Evolutionary conservation across 257 asterid genomes (phyloP).

Genomic region (Linaria vulgaris): DNA sequence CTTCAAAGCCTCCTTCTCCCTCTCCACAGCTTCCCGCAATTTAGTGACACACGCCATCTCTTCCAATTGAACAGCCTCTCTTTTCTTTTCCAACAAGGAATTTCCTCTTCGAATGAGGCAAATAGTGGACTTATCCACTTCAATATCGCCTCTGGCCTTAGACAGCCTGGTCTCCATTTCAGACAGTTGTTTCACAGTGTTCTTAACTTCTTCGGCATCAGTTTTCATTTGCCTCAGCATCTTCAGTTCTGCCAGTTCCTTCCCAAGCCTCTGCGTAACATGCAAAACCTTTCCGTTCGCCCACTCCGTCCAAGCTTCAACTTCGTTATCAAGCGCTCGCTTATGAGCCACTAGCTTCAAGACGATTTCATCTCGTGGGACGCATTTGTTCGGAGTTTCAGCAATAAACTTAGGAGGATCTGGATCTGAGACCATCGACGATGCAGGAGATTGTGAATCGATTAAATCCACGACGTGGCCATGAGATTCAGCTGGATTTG

Average conservation of each 20-base stretch:
- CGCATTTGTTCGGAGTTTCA: constrained; percentile 32
- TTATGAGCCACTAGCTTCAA: constrained; percentile 40
- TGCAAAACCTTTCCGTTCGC: constrained; percentile 40
- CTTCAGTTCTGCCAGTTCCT: constrained; percentile 29
- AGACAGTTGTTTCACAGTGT: constrained; percentile 45
- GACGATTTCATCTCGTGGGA: constrained; percentile 46
- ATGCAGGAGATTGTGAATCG: too few species aligned
- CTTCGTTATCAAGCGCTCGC: constrained; percentile 45
- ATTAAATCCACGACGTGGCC: too few species aligned
- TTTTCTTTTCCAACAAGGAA: constrained; percentile 33
- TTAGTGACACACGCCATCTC: constrained; percentile 32
- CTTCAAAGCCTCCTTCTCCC: constrained; percentile 55
- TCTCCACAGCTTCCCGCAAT: constrained; percentile 40
- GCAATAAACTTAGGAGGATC: constrained; percentile 26
- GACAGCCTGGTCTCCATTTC: constrained; percentile 65
- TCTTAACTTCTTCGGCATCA: constrained; percentile 47
- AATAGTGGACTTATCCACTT: constrained; percentile 39
- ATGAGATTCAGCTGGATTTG: not conserved
- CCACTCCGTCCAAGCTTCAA: constrained; percentile 65
- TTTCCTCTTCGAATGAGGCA: constrained; percentile 47
- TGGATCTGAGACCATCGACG: not conserved
- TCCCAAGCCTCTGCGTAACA: constrained; percentile 55
- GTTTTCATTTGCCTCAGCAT: constrained; percentile 62
- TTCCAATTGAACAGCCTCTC: constrained; percentile 47
- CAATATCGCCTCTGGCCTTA: constrained; percentile 44